Evolutionary conservation across 345 rosid species (phyloP).

Genomic region (Noccaea caerulescens): DNA sequence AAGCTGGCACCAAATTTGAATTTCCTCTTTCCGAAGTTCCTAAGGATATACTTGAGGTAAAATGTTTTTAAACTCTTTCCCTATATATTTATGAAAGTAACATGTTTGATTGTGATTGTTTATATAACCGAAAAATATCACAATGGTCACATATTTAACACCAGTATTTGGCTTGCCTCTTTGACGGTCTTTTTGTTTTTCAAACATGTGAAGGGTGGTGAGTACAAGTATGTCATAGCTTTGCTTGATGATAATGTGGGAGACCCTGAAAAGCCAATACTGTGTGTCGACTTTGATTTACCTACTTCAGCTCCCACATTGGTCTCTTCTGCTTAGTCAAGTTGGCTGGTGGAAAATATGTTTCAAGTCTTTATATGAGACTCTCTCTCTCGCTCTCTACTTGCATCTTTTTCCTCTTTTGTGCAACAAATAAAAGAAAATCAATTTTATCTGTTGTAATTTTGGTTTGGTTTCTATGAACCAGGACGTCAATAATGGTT

Average conservation of each 20-base stretch:
- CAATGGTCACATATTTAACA: neutral
- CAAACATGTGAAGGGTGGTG: constrained; percentile 16
- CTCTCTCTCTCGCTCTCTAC: neutral
- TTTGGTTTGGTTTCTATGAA: neutral
- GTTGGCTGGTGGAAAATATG: neutral
- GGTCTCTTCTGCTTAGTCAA: constrained; percentile 16
- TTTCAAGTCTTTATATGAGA: neutral
- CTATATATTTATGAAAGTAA: no score
- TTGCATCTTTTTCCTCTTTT: neutral
- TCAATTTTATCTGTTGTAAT: neutral
- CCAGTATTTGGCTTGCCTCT: neutral
- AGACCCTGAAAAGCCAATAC: neutral
- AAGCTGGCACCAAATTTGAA: no score
- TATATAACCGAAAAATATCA: neutral
- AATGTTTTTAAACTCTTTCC: no score
- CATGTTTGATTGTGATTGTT: no score
- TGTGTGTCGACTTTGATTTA: constrained; percentile 11
- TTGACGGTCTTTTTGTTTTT: neutral
- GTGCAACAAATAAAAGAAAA: neutral
- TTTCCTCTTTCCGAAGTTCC: neutral
- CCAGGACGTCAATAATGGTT: neutral
- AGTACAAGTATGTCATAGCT: neutral
- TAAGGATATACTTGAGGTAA: no score
- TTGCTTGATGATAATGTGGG: neutral
- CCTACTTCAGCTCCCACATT: constrained; percentile 12